Evolutionary conservation across 1,284 basidiomycete genomes (phyloP), one percentile per base, ranked within the genome.

Genomic region (Stygiomarasmius scandens): DNA sequence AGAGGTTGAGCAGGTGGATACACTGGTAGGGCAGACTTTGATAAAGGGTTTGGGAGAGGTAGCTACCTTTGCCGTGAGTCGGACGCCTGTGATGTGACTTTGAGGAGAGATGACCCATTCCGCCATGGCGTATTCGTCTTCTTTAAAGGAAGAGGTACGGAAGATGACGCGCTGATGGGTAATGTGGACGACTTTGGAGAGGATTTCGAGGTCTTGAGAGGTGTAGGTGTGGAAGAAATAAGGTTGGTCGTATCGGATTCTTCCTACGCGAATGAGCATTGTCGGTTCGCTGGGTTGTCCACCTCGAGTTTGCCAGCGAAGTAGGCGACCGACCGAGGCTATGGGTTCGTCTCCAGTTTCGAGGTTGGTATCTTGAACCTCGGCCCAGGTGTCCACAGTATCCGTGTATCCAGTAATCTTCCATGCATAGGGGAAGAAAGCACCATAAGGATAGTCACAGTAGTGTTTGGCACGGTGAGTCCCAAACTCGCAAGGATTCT

Each of bases 171-270:
- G 70, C 43, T 72, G 63, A 14, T 67, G 63, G 1, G 71, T 73
- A n/a, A 71, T 60, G 16, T 67, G 63, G 8, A 73, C 65, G 34
- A 69, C 68, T 51, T 67, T 66, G 11, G 69, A 63, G 45, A 69
- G 64, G 38, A 68, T 61, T 55, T 70, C 65, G 23, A 75, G 59
- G 20, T 73, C 66, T 44, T 68, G 65, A 3, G 67, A 63, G 8
- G 68, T 75, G 51, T 71, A 75, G 0, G 70, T 71, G 52, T 70
- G 65, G 58, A 71, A 73, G 54, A 69, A 73, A 52, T 73, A 74
- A 1, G 66, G 66, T 14, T 67, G 58, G 9, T 60, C 65, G 55
- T 66, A 67, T 62, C 63, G 68, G 2, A 70, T 58, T 4, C 59
- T 63, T 14, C 73, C 73, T 3, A 75, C 69, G 24, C 64, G 64